Percentiles rank a stretch among this genome's conserved stretches.
phyloP scores from a whole-genome alignment of 2,329 filamentous ascomycete genomes.

The Taxawa tesnikishii region DNA sequence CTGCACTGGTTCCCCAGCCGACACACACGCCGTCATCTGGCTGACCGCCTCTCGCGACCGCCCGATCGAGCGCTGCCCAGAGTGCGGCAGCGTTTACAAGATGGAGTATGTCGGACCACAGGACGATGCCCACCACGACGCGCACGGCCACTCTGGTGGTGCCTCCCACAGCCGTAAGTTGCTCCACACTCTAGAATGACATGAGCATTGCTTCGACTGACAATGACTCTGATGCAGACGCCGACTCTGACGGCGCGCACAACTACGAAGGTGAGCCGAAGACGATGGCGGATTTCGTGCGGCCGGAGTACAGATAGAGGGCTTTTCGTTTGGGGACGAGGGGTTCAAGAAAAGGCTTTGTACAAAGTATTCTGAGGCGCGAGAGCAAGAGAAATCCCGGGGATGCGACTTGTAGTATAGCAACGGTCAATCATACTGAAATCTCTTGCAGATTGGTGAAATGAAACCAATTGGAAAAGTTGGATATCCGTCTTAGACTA shows the following conservation, averaged over 20 bases:
- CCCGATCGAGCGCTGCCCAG: slow-evolving; percentile 86
- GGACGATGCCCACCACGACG: slow-evolving; percentile 54
- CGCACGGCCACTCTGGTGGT: slow-evolving; percentile 26
- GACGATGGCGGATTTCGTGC: slow-evolving; percentile 93
- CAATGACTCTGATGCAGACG: too few relatives aligned
- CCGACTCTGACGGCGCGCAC: slow-evolving; percentile 35
- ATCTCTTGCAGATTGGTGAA: too few relatives aligned
- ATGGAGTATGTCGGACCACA: slow-evolving; percentile 88
- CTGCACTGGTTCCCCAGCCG: slow-evolving; percentile 87
- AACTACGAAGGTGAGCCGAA: slow-evolving; percentile 66
- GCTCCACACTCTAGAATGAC: slow-evolving; percentile 4
- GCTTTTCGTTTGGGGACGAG: too few relatives aligned
- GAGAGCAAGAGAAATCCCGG: too few relatives aligned
- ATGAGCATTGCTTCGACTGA: too few relatives aligned
- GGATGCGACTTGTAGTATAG: too few relatives aligned
- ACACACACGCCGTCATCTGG: slow-evolving; percentile 87
- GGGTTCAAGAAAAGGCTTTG: too few relatives aligned
- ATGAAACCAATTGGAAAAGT: too few relatives aligned
- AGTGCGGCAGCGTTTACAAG: slow-evolving; percentile 95
- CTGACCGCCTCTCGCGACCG: slow-evolving; percentile 79
- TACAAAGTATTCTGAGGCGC: too few relatives aligned
- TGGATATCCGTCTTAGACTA: too few relatives aligned
- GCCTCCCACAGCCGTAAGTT: slow-evolving; percentile 33
- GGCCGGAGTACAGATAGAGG: slow-evolving; percentile 81
- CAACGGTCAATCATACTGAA: too few relatives aligned